A percentile compares a stretch with the other conserved stretches of the same genome.
Evolutionary conservation across 148 eudicot genomes (phyloP).

Genomic region (Vaccinium macrocarpon): DNA sequence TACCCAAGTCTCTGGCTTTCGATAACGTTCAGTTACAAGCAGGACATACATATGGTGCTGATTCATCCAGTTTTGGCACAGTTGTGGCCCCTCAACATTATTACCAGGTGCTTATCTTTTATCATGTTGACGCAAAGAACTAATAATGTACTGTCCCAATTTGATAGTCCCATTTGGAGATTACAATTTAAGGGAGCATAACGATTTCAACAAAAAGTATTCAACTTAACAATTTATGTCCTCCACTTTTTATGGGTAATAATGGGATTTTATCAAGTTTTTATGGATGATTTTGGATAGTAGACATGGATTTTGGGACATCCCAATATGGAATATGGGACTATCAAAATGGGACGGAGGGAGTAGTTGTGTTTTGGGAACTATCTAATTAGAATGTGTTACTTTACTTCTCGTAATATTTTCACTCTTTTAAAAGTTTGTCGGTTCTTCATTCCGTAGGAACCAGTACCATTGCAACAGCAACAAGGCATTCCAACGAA

Average conservation of each 20-base stretch:
- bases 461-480: slow-evolving; percentile 18
- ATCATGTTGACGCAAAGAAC: background rate
- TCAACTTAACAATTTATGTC: no score
- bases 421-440: background rate
- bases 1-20: slow-evolving; percentile 26
- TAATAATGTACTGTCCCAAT: background rate
- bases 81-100: slow-evolving; percentile 49
- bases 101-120: slow-evolving; percentile 43
- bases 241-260: no score
- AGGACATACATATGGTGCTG: slow-evolving; percentile 41
- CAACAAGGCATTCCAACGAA: slow-evolving; percentile 11
- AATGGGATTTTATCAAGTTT: no score
- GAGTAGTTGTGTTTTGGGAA: background rate
- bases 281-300: no score
- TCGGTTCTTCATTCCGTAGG: slow-evolving; percentile 6
- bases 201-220: no score
- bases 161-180: no score
- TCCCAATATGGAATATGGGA: no score
- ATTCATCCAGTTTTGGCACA: slow-evolving; percentile 36
- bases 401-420: background rate
- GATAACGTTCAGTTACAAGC: slow-evolving; percentile 38
- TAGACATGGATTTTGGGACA: no score
- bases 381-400: slow-evolving; percentile 4
- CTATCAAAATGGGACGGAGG: no score
- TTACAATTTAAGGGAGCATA: no score